Base-by-base conservation (phyloP, 768 basidiomycete species). In the Calocera cornea region DNA sequence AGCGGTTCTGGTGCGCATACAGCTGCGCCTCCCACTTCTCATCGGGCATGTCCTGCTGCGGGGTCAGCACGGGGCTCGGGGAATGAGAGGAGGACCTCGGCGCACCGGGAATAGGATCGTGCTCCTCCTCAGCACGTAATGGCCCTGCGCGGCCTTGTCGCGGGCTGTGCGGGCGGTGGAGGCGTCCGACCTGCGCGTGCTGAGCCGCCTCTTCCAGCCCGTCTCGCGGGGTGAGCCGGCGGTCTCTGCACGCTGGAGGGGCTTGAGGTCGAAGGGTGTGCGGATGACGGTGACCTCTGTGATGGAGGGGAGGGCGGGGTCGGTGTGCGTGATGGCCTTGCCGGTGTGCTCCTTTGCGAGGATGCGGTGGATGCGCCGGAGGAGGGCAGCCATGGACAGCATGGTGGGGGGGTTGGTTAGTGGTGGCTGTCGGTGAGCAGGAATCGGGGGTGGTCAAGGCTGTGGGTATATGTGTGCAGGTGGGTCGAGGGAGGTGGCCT, bases 1-100 rank as follows among this genome's bases (percentile, higher is more conserved):
- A 60, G 54, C 54, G 54, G 54, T 60, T 60, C 27, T 27, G 27
- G 19, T 60, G 54, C 54, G 54, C 54, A 60, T 60, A 60, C 54
- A 60, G 31, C 54, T 60, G 54, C 31, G 54, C 54, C 7, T 60
- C 54, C 54, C 54, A 60, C 22, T 60, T 60, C 22, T 60, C 54
- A 33, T 60, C 31, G 16, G 54, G 22, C 54, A 60, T 60, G 14
- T 60, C 54, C 54, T 60, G 31, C 27, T 11, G 11, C 31, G 19
- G 16, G 54, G 54, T 60, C 54, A 60, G 54, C 24, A 7, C 24
- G 44, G 8, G 54, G 10, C 14, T 29, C 7, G 2, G 31, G 11
- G 54, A 10, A 60, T 60, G 54, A 5, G 31, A 29, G 16, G 5
- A 33, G 19, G 31, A 16, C 11, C 8, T 2, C 14, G 10, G 54